Base-by-base conservation (phyloP, 2,329 filamentous ascomycete genomes). In the Cladophialophora exuberans region DNA sequence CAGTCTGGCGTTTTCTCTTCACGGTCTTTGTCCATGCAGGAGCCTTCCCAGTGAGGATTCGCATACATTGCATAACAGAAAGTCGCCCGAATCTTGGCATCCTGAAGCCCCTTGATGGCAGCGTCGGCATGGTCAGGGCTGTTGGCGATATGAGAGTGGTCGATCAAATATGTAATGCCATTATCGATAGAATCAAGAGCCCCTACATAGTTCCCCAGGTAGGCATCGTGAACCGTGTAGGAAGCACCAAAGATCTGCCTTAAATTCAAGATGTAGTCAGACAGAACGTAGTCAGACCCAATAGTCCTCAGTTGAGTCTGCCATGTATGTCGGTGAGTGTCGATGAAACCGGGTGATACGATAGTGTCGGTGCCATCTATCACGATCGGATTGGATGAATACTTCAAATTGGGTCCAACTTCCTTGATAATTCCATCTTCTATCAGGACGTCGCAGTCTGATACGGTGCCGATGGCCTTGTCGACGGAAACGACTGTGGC, bases 251-350 rank as follows among this genome's bases (percentile, higher is more conserved):
- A 57, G 9, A 31, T 36, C 5, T 47, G 41, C 6, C 48, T 41
- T 6, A 56, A 17, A 31, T 15, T 60, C 56, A 63, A 30, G 31
- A 62, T 22, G 25, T 79, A 79, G 20, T 78, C 69, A 3, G 77
- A 30, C n/a, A 79, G 59, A 2, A 68, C 64, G 2, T 78, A 60
- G 56, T 76, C 63, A 0, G 67, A 68, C 66, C 72, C 70, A 13
- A 69, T 62, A 1, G 70, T 70, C 52, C 72, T 73, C 13, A 74
- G 62, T 52, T 72, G 67, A 0, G 72, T 73, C 60, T 78, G 74
- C 76, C 76, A 79, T 6, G 76, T 61, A 63, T 79, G 76, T 39
- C 73, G 63, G 42, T 72, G 68, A 6, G 69, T 72, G 44, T 71
- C 66, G 31, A 72, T 64, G 50, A 69, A 72, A 0, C 70, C 69